Evolutionary conservation across 305 asterid species (phyloP).

Genomic region (Fraxinus baroniana): DNA sequence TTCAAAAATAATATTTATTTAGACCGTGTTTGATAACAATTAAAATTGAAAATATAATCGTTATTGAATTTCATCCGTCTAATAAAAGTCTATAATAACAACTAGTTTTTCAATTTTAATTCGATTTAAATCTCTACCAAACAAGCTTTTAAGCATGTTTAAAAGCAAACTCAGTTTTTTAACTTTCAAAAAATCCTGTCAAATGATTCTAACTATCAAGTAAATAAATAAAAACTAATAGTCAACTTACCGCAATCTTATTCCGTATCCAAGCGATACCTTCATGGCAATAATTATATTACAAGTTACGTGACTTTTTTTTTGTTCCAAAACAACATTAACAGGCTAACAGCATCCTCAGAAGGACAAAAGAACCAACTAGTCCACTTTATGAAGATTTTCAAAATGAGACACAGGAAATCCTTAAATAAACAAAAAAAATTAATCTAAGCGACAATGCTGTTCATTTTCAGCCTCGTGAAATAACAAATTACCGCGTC

Average conservation of each 20-base stretch:
- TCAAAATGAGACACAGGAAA: not conserved
- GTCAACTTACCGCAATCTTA: too few relatives aligned
- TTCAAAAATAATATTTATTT: too few relatives aligned
- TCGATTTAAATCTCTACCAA: too few relatives aligned
- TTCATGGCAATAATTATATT: not conserved
- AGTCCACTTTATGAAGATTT: not conserved
- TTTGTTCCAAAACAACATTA: not conserved
- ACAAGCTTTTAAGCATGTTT: not conserved
- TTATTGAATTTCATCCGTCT: too few relatives aligned
- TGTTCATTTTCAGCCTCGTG: not conserved
- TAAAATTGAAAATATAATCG: too few relatives aligned
- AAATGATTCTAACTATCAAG: not conserved
- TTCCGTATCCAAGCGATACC: not conserved
- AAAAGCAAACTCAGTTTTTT: not conserved
- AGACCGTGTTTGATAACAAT: too few relatives aligned
- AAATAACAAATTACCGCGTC: not conserved
- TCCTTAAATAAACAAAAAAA: not conserved
- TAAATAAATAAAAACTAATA: too few relatives aligned
- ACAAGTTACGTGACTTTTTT: not conserved
- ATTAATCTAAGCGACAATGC: constrained; percentile 22
- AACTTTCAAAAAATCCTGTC: not conserved
- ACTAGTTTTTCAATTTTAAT: too few relatives aligned
- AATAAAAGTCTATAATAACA: too few relatives aligned
- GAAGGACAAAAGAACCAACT: not conserved
- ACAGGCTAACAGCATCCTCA: not conserved